A percentile compares a stretch with the other conserved stretches of the same genome.
These are phyloP conservation scores for Neurospora sp. DNA, from an alignment of 2,329 filamentous ascomycete species.

Conservation along the genomic window DNA sequence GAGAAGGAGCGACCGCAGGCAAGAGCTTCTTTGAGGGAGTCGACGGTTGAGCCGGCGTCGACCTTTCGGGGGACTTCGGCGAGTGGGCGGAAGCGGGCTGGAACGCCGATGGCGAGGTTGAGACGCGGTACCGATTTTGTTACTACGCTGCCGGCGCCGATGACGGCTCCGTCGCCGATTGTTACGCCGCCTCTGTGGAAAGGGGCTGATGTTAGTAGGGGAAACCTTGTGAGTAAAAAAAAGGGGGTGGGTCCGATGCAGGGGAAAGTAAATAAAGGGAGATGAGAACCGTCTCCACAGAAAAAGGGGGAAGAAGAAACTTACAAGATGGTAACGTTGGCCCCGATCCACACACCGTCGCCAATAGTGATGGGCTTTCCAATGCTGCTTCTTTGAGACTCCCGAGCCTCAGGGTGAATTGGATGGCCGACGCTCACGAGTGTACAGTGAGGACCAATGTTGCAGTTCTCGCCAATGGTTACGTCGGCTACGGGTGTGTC, in stretches of 20 bases:
- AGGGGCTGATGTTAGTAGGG: neutral
- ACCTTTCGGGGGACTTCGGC: neutral
- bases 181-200: constrained; percentile 20
- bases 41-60: constrained; percentile 4
- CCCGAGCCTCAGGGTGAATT: constrained; percentile 17
- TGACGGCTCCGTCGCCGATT: constrained; percentile 21
- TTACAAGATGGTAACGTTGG: constrained; percentile 25
- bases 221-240: neutral
- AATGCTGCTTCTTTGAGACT: constrained; percentile 16
- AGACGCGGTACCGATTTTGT: constrained; percentile 19
- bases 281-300: neutral
- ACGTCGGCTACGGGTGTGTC: constrained; percentile 26
- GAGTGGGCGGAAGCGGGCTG: constrained; percentile 16
- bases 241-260: neutral
- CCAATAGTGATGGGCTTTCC: constrained; percentile 26
- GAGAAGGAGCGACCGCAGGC: neutral
- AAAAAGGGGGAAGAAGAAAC: constrained; percentile 6
- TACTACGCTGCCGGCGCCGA: constrained; percentile 22
- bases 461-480: constrained; percentile 23
- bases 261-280: neutral
- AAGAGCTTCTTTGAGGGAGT: constrained; percentile 11
- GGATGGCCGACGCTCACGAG: constrained; percentile 23
- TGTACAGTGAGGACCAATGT: constrained; percentile 23
- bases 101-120: constrained; percentile 20
- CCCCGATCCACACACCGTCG: constrained; percentile 31